Evolutionary conservation across 352 stramenopile species (phyloP), one percentile per base, ranked within the genome.

Genomic region (Globisporangium paddicum): DNA sequence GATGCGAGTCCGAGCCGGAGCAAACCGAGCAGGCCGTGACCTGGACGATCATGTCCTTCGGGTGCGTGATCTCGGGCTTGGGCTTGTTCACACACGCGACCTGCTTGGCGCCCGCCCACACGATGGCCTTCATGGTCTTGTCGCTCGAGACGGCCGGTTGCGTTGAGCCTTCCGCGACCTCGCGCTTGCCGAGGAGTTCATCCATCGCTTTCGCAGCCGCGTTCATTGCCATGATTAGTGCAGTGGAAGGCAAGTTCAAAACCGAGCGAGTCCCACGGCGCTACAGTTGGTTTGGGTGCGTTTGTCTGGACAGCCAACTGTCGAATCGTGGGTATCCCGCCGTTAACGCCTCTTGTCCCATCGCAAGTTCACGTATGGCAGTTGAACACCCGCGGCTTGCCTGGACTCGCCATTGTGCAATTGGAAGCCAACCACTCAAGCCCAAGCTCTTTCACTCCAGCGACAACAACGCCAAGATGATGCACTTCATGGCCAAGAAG

Each of bases 71-170:
- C 55, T 65, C 34, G 10, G 68, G 65, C 19, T 59, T 60, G 18
- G 62, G 51, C 40, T 68, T 60, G 50, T 69, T 57, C n/a, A 42
- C 58, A 9, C 44, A 67, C 2, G 25, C 65, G n/a, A 73, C 51
- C 32, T 37, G 50, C 48, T 64, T 60, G 10, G 63, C 21, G 2
- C 67, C 63, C 28, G 69, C 16, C 48, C 51, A 77, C 42, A 63
- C 66, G 18, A 77, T 30, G 16, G 69, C 69, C 53, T 74, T 72
- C 69, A 75, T 77, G 14, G 55, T 72, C 41, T 70, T 51, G 9
- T 19, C 38, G 40, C 55, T 59, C 35, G 66, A 75, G 26, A 58
- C 61, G 21, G 63, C 61, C 25, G 69, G 69, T 40, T 66, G 46
- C 23, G 60, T 73, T 13, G 63, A 68, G 34, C 58, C 60, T 21